Percentiles rank a stretch among this genome's conserved stretches.
Evolutionary conservation across 2,329 filamentous ascomycete species (phyloP).

Genomic region (Arthrobotrys sphaeroides): DNA sequence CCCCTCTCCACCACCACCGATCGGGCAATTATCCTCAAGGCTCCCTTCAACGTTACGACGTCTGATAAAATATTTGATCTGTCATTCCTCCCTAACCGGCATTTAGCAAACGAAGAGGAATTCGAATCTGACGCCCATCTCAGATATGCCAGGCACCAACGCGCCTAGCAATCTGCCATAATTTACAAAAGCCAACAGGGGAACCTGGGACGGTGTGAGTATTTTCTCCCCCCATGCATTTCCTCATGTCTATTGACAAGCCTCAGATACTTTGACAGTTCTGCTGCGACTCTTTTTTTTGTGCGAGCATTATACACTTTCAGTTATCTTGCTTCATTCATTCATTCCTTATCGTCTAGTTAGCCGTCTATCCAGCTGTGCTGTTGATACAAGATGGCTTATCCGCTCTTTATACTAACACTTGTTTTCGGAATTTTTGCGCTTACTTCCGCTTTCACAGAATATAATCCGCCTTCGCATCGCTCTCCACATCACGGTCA

Average conservation of each 20-base stretch:
- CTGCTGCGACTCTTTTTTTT: not conserved
- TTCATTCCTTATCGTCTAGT: slow-evolving; percentile 1
- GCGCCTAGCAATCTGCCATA: not conserved
- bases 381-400: slow-evolving; percentile 31
- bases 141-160: slow-evolving; percentile 4
- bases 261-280: slow-evolving; percentile 34
- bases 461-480: not conserved
- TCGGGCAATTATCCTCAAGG: not conserved
- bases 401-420: slow-evolving; percentile 28
- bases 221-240: not conserved
- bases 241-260: not conserved
- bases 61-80: not conserved
- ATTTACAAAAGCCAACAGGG: slow-evolving; percentile 26
- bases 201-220: not conserved
- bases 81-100: not conserved
- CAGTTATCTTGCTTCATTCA: not conserved
- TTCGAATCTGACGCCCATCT: not conserved
- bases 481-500: not conserved
- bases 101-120: not conserved
- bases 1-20: not conserved
- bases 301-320: not conserved
- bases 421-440: slow-evolving; percentile 21
- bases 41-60: not conserved
- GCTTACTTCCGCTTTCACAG: not conserved
- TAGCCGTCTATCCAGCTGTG: slow-evolving; percentile 16